Base-by-base conservation (phyloP, 768 basidiomycete genomes). In the Lactarius sanguifluus region DNA sequence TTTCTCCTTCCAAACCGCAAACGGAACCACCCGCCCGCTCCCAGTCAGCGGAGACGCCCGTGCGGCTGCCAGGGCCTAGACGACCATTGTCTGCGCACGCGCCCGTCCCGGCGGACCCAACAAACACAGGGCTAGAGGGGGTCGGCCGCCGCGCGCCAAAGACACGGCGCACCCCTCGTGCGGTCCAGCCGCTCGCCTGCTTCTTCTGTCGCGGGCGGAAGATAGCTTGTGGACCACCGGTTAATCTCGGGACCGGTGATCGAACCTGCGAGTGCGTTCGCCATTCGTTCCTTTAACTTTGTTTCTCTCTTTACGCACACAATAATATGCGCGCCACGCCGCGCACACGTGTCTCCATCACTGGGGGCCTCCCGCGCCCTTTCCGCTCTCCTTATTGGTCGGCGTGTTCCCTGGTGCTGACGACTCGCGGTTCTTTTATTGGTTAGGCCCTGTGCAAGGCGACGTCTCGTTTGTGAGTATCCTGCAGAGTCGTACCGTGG, bases 191-290 rank as follows among this genome's bases (percentile, higher is more conserved):
- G 36, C 59, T 68, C 32, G 67, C 67, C 1, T 68, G 67, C 32
- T 68, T 12, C 64, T 68, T 68, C 45, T 68, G 67, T 57, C 67
- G 67, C 13, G 58, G 67, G n/a, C 64, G 67, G 18, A 68, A 68
- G 38, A 68, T 68, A 5, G 64, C 64, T 1, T 68, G 67, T 30
- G 67, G 64, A 2, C 67, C 67, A 7, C 58, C 64, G 5, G 59
- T 65, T 2, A 41, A 43, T 16, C 34, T 36, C 41, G 25, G 30
- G 20, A 40, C 43, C 15, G 66, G 66, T 15, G 62, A 64, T 55
- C 62, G 58, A 47, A 59, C 66, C 5, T 67, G 66, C 66, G 66
- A 67, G 66, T 67, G 59, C 41, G 66, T 40, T 64, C 50, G 23
- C 32, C 30, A 23, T 25, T 47, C 47, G 30, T n/a, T 16, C 55